Base-by-base conservation (phyloP, 139 green algal genomes). In the Volvox reticuliferus region DNA sequence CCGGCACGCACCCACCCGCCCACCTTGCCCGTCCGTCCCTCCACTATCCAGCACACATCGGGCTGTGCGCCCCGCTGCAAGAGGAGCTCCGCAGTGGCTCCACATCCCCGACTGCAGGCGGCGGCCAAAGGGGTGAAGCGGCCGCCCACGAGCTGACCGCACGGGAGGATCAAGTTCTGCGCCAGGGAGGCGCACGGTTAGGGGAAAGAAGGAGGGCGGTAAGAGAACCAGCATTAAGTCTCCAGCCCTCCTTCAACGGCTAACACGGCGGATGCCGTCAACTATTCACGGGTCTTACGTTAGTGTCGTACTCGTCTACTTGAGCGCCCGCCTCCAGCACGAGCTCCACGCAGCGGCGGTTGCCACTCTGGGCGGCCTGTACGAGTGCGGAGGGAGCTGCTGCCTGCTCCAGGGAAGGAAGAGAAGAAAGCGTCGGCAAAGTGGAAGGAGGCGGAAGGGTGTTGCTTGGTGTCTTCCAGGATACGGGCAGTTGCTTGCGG, bases 101-200 rank as follows among this genome's bases (percentile, higher is more conserved):
- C 12, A 69, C 35, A 67, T 36, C 83, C 83, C 63, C 67, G 65
- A 22, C 61, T 81, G 83, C 67, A 79, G 22, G 83, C 83, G 36
- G 83, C 83, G 35, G 83, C 67, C 36, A 88, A 68, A 16, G 83
- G 67, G n/a, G 83, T 80, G 83, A 44, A 88, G 65, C 83, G 83
- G 1, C 83, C 83, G 67, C 83, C 83, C 83, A 80, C 33, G 16
- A 88, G 33, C 14, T 62, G 67, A 12, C 35, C 68, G 36, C n/a
- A 36, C 18, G 22, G 5, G 21, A 61, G 9, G 20, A 35, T 30
- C 82, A 78, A 65, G n/a, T 69, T 37, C 32, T 69, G 76, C 65
- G 65, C 21, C 21, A 24, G 65, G 65, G 65, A 36, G 32, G 76
- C 1, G 28, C 14, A 30, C 16, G 76, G 32, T 82, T 12, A 18